Evolutionary conservation across 2,329 filamentous ascomycete genomes (phyloP), one percentile per base, ranked within the genome.

Genomic region (Hypoxylon sp.): DNA sequence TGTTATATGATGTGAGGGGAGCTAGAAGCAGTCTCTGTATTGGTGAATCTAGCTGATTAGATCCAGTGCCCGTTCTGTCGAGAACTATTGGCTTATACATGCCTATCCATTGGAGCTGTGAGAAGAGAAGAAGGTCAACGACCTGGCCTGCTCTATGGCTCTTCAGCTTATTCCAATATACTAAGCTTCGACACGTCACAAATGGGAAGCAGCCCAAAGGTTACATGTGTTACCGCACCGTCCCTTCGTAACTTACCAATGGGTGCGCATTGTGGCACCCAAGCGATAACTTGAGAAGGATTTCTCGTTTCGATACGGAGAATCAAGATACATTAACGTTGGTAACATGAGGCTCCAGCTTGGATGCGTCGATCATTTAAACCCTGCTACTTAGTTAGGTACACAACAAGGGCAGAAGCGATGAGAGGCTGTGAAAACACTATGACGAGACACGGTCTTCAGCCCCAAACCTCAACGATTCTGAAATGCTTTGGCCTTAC

Each of bases 381-480:
- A 45, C 34, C 23, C 32, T 46, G 45, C 43, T 34, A 53, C 58
- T 19, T 49, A 32, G 36, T 32, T 49, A 32, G 36, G 32, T 9
- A 13, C 13, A 30, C 23, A 14, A 21, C 3, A 41, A 28, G 21
- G 41, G 17, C 25, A 45, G 46, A 49, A 41, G 23, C 25, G 34
- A 60, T 53, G 36, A 45, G 34, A 57, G 48, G 55, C 28, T 41
- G 45, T 14, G 28, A 21, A 19, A 19, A 57, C n/a, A 50, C 13
- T n/a, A 43, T 51, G 45, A 48, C n/a, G 36, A 61, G 19, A 61
- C n/a, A n/a, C 43, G 25, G 32, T 49, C 50, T 46, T 51, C 57
- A 49, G 48, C 48, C 59, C 49, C 43, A 57, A 45, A 30, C 28
- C 57, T 64, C 66, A 57, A 58, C 61, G 52, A 58, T 50, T 50